Evolutionary conservation across 176 grass and related monocot genomes (phyloP).

Genomic region (Oryza meyeriana): DNA sequence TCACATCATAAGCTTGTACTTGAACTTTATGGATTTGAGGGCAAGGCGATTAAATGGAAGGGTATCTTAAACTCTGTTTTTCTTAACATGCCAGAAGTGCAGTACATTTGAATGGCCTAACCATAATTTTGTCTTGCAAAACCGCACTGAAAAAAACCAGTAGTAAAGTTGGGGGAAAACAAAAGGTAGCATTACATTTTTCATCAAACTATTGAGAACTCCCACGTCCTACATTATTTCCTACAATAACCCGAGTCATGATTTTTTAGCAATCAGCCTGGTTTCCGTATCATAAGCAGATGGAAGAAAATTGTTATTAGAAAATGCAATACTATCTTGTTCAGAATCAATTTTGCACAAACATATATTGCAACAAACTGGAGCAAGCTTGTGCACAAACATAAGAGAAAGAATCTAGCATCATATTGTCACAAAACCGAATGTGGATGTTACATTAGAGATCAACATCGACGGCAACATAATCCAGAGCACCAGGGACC

Average conservation of each 20-base stretch:
- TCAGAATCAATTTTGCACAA: not conserved
- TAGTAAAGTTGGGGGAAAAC: not conserved
- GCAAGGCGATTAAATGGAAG: not conserved
- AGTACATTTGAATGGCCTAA: not conserved
- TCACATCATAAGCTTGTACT: not conserved
- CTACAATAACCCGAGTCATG: not conserved
- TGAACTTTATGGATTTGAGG: not conserved
- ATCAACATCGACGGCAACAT: not conserved
- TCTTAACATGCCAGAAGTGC: not conserved
- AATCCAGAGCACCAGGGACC: slow-evolving; percentile 3
- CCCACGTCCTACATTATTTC: not conserved
- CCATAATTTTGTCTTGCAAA: not conserved
- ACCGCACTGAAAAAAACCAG: not conserved
- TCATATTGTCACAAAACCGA: not conserved
- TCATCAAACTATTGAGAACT: not conserved
- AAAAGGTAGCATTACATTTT: not conserved
- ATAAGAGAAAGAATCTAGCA: slow-evolving; percentile 26
- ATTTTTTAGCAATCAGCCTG: not conserved
- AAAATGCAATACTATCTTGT: not conserved
- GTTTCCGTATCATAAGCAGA: not conserved
- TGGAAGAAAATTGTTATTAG: not conserved
- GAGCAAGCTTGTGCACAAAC: not conserved
- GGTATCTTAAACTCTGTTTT: not conserved
- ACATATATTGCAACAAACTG: not conserved
- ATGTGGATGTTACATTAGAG: slow-evolving; percentile 27